Evolutionary conservation across 2,329 filamentous ascomycete species (phyloP), one percentile per base, ranked within the genome.

Genomic region (Bretziella fagacearum): DNA sequence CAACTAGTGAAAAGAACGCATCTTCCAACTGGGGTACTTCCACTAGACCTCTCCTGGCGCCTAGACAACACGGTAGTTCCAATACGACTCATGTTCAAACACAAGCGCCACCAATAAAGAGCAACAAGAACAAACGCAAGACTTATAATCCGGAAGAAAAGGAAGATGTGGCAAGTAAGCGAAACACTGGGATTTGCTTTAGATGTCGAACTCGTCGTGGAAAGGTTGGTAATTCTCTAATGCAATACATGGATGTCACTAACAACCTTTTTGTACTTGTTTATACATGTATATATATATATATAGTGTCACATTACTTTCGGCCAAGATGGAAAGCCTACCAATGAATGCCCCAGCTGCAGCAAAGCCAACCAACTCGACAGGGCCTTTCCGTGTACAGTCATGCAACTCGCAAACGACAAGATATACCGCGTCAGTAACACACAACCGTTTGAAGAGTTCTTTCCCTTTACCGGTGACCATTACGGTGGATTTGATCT

Each of bases 401-500:
- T 40, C 6, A 46, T 39, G 32, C 44, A 46, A 15, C 17, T 46
- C 2, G 8, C 32, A 11, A 15, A 35, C 7, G 25, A 13, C 4
- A 27, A 17, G 10, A 36, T 46, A 4, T 46, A 46, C 25, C 44
- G 44, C 15, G 8, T 35, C 8, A 46, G 26, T 29, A 32, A 32
- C 29, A 32, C 27, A 1, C 44, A 46, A 17, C 13, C n/a, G 20
- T 37, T 46, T 32, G 44, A 46, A n/a, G 5, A 6, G 1, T 10
- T 8, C 6, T 39, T 39, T 35, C 44, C 32, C n/a, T 46, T 39
- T 23, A 17, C 10, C 10, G 44, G 44, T 11, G 6, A 36, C 5
- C 18, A 29, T 7, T 46, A 29, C n/a, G 33, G 44, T 15, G 44
- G 33, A 4, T 46, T 46, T 13, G 20, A 25, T 15, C 13, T 20